Percentiles rank a stretch among this genome's conserved stretches.
Conservation (phyloP, 1,284 basidiomycete species). For the Ceratobasidium papillatum region DNA sequence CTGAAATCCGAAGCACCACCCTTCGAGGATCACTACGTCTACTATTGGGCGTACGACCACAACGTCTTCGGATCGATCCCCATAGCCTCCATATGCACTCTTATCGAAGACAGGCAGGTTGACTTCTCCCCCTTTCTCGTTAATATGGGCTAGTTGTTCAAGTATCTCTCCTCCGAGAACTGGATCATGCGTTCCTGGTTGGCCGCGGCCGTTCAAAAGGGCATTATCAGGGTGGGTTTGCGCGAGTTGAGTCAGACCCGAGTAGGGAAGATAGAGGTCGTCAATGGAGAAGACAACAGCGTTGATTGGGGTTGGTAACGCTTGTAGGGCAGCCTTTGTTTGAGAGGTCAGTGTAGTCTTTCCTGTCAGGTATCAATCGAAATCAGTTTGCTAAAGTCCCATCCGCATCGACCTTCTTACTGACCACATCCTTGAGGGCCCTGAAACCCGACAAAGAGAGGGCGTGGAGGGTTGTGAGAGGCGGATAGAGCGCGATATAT, state of each 20-base stretch:
- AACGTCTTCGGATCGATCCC: constrained; percentile 73
- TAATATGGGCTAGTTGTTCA: constrained; percentile 60
- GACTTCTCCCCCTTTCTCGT: constrained; percentile 54
- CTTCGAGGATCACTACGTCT: constrained; percentile 89
- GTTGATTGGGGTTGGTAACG: constrained; percentile 61
- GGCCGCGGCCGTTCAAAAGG: constrained; percentile 79
- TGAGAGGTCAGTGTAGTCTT: constrained; percentile 56
- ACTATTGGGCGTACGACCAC: constrained; percentile 57
- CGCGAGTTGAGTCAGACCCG: constrained; percentile 64
- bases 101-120: constrained; percentile 88
- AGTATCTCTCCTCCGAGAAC: constrained; percentile 67
- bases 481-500: constrained; percentile 13
- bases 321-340: constrained; percentile 53
- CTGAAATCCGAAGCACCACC: constrained; percentile 82
- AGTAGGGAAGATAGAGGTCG: constrained; percentile 83
- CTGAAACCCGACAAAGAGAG: constrained; percentile 81
- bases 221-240: constrained; percentile 64
- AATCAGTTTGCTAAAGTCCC: neutral
- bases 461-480: constrained; percentile 47
- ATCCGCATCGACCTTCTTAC: constrained; percentile 55
- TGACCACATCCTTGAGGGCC: constrained; percentile 90
- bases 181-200: constrained; percentile 89
- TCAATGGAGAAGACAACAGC: constrained; percentile 81
- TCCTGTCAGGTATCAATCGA: neutral
- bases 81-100: constrained; percentile 77